phyloP scores from a whole-genome alignment of 768 basidiomycete species.

The Serendipita sp. region DNA sequence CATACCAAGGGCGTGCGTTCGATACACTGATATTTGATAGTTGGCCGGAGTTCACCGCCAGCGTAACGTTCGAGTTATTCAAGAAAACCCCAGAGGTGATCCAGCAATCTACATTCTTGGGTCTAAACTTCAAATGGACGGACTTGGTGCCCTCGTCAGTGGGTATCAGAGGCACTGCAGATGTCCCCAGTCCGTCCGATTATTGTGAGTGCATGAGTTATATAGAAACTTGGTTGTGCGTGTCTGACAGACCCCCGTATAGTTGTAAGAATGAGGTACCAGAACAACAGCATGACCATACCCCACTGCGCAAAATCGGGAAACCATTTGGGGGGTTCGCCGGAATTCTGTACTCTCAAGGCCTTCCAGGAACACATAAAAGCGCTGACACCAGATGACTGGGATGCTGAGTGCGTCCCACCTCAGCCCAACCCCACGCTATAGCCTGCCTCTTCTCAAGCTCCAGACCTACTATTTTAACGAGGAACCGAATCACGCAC shows the following conservation, averaged over 20 bases:
- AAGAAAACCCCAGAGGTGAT: conserved; percentile 16
- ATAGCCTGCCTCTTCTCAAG: background rate
- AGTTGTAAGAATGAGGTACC: conserved; percentile 65
- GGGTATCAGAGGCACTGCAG: background rate
- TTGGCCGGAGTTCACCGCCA: conserved; percentile 63
- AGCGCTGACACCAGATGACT: conserved; percentile 49
- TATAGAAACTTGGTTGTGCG: background rate
- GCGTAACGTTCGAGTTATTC: conserved; percentile 61
- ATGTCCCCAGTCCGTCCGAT: background rate
- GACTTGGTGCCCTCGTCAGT: background rate
- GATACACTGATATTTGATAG: conserved; percentile 17
- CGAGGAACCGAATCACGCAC: no score
- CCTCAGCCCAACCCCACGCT: background rate
- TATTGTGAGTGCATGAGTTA: background rate
- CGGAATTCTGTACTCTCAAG: conserved; percentile 54
- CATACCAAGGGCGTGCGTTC: background rate
- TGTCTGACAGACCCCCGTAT: background rate
- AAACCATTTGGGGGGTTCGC: conserved; percentile 48
- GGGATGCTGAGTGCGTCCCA: conserved; percentile 45
- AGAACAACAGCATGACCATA: conserved; percentile 44
- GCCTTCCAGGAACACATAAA: conserved; percentile 46
- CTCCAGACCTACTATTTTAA: no score
- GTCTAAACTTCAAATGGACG: background rate
- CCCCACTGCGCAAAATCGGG: conserved; percentile 50
- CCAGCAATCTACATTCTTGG: background rate